phyloP scores from a whole-genome alignment of 176 grass and related monocot species.

The Carex myosuroides region DNA sequence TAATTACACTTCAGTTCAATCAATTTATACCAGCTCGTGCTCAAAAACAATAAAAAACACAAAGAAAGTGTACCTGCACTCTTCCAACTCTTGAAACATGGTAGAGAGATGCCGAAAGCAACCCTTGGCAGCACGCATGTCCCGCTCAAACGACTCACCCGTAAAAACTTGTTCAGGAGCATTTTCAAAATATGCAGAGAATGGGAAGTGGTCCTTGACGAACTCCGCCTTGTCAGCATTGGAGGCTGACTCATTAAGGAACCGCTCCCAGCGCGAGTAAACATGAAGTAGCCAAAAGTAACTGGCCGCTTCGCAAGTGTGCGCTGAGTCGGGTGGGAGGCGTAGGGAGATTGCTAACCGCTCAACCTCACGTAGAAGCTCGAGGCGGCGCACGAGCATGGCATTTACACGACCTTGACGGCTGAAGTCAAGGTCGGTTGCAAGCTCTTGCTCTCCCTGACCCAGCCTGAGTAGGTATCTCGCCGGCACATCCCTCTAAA shows the following conservation, averaged over 20 bases:
- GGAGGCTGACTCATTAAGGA: constrained; percentile 59
- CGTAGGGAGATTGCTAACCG: constrained; percentile 70
- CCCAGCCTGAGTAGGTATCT: constrained; percentile 96
- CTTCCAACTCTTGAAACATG: constrained; percentile 96
- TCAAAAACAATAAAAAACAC: background rate
- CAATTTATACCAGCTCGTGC: too few species aligned
- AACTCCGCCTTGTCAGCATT: constrained; percentile 68
- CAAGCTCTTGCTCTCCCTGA: constrained; percentile 96
- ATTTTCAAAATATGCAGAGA: constrained; percentile 69
- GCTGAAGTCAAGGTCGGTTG: constrained; percentile 99
- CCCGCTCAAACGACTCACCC: constrained; percentile 84
- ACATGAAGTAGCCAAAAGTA: constrained; percentile 98
- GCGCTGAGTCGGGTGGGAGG: constrained; percentile 81
- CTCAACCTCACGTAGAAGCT: constrained; percentile 83
- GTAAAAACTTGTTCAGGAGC: constrained; percentile 56
- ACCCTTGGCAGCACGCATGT: constrained; percentile 91
- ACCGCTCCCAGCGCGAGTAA: constrained; percentile 90
- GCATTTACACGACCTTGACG: constrained; percentile 95
- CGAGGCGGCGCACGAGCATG: constrained; percentile 84
- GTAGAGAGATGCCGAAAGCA: constrained; percentile 92
- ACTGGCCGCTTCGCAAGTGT: constrained; percentile 91
- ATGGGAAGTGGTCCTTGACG: constrained; percentile 79
- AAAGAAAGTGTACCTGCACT: constrained; percentile 34
- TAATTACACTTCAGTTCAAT: too few species aligned
- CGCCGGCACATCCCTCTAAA: constrained; percentile 93